Conservation (phyloP, 768 basidiomycete species). For the Trametes villosa region DNA sequence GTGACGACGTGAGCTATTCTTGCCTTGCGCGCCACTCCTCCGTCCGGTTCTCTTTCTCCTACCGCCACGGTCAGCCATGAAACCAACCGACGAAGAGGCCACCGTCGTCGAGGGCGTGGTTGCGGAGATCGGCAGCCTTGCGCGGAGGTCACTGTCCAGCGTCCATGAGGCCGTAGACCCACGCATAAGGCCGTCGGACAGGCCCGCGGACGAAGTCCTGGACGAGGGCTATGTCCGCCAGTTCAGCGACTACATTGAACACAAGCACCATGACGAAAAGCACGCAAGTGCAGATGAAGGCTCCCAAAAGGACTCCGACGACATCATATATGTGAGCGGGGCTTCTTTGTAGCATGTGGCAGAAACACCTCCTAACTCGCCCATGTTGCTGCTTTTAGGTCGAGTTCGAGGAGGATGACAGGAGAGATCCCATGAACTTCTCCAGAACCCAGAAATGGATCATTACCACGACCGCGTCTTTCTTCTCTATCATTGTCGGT, state of each 20-base stretch:
- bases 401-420: slow-evolving; percentile 40
- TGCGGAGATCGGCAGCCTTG: slow-evolving; percentile 15
- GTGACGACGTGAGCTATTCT: too few species aligned
- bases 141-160: slow-evolving; percentile 19
- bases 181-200: slow-evolving; percentile 37
- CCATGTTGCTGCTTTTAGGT: slow-evolving; percentile 28
- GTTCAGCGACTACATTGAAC: slow-evolving; percentile 37
- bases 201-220: slow-evolving; percentile 37
- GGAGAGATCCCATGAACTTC: slow-evolving; percentile 39
- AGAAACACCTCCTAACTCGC: background rate
- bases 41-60: background rate
- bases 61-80: background rate
- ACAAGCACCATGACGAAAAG: slow-evolving; percentile 24
- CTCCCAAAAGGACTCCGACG: slow-evolving; percentile 10
- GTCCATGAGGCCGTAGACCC: slow-evolving; percentile 44
- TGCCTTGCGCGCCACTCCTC: background rate
- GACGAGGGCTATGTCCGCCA: slow-evolving; percentile 41
- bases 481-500: slow-evolving; percentile 54
- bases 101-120: slow-evolving; percentile 5
- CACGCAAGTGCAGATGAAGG: slow-evolving; percentile 6
- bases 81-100: slow-evolving; percentile 19
- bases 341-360: background rate
- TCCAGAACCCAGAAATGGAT: slow-evolving; percentile 37
- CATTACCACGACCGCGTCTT: slow-evolving; percentile 51
- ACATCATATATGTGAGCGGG: slow-evolving; percentile 30